Percentiles rank a stretch among this genome's conserved stretches.
These are phyloP conservation scores for Bryoglossum gracile DNA, from an alignment of 495 filamentous ascomycete species.

Conservation along the genomic window DNA sequence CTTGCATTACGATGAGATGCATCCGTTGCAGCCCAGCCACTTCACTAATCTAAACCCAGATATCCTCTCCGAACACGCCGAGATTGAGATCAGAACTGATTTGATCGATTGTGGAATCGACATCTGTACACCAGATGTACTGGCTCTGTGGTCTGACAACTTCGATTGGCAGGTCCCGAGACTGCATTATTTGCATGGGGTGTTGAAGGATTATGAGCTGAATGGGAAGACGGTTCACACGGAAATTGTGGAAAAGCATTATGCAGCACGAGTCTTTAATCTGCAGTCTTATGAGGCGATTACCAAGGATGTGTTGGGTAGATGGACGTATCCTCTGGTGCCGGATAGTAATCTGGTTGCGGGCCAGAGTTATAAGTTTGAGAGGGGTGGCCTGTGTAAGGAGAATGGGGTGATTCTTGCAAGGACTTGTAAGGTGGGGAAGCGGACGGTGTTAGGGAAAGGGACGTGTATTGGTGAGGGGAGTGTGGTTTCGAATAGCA, in stretches of 20 bases:
- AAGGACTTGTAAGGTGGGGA: constrained; percentile 56
- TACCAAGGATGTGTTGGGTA: constrained; percentile 75
- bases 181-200: constrained; percentile 80
- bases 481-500: constrained; percentile 58
- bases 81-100: constrained; percentile 77
- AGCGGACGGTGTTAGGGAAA: constrained; percentile 59
- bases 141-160: constrained; percentile 92
- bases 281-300: constrained; percentile 86
- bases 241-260: constrained; percentile 75
- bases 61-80: constrained; percentile 50
- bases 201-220: constrained; percentile 92
- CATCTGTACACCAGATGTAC: constrained; percentile 92
- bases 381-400: constrained; percentile 59
- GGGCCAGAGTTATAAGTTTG: constrained; percentile 65
- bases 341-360: constrained; percentile 80
- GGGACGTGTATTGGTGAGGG: constrained; percentile 69
- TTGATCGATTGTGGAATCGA: constrained; percentile 94
- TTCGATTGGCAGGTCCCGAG: constrained; percentile 92
- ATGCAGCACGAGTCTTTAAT: constrained; percentile 74
- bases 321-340: constrained; percentile 90
- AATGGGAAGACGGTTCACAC: constrained; percentile 94
- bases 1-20: constrained; percentile 83
- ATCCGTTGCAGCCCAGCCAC: constrained; percentile 39
- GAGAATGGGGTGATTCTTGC: constrained; percentile 66
- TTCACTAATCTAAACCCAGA: constrained; percentile 68